Percentiles rank a stretch among this genome's conserved stretches.
Conservation (phyloP, 139 green algal species). For the Diplosphaera chodatii region DNA sequence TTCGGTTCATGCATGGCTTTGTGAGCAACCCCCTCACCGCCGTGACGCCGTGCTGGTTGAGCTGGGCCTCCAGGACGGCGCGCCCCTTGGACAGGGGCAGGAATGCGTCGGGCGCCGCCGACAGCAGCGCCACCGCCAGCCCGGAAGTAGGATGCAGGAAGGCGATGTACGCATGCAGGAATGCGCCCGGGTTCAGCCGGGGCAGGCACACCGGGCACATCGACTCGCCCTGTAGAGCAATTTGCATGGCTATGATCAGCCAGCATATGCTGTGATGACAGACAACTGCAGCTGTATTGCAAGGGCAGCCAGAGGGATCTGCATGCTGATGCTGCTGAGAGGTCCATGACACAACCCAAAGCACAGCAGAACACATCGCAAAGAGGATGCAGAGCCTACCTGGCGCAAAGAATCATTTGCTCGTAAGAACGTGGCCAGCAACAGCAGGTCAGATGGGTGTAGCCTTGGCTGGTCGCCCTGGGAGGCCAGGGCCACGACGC, state of each 20-base stretch:
- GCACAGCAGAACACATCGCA: too few relatives aligned
- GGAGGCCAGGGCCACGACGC: conserved; percentile 28
- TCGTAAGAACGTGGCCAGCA: conserved; percentile 70
- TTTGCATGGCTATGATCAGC: too few relatives aligned
- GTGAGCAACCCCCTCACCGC: too few relatives aligned
- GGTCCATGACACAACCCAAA: too few relatives aligned
- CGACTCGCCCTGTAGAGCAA: conserved; percentile 27
- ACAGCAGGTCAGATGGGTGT: conserved; percentile 64
- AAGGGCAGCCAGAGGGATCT: conserved; percentile 10
- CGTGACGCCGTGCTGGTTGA: conserved; percentile 5
- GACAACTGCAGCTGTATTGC: too few relatives aligned
- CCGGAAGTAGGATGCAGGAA: conserved; percentile 38
- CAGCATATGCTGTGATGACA: too few relatives aligned
- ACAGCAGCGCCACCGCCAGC: conserved; percentile 52
- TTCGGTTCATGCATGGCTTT: too few relatives aligned
- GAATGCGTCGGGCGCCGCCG: conserved; percentile 16
- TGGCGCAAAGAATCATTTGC: conserved; percentile 49
- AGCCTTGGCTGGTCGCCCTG: conserved; percentile 26
- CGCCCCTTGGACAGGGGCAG: conserved; percentile 29
- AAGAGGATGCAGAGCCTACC: background rate
- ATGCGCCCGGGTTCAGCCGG: conserved; percentile 62
- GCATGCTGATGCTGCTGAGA: too few relatives aligned
- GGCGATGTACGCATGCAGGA: conserved; percentile 76
- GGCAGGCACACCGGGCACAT: conserved; percentile 82
- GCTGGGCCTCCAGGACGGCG: conserved; percentile 24